These are phyloP conservation scores for Tuber calosporum DNA, from an alignment of 495 filamentous ascomycete genomes.

Conservation along the genomic window DNA sequence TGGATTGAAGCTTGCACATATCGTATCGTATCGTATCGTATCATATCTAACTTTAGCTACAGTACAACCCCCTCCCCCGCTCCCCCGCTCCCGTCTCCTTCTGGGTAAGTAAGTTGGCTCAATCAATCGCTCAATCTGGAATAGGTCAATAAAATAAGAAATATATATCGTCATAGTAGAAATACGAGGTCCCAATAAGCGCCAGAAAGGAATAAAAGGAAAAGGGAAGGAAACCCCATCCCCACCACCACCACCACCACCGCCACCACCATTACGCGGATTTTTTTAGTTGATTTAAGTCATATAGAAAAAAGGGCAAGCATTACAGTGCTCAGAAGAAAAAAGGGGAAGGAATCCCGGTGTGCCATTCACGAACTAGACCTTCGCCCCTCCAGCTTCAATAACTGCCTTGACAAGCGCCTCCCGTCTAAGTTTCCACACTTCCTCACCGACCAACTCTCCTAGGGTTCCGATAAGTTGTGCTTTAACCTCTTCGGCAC, in stretches of 20 bases:
- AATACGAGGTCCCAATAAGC: not conserved
- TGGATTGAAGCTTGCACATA: not conserved
- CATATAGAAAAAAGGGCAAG: not conserved
- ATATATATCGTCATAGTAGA: not conserved
- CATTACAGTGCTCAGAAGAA: not conserved
- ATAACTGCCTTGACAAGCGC: slow-evolving; percentile 21
- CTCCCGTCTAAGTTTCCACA: slow-evolving; percentile 32
- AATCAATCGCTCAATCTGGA: not conserved
- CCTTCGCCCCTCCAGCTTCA: slow-evolving; percentile 21
- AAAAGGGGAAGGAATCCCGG: not conserved
- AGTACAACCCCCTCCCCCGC: not conserved
- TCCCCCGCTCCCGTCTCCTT: not conserved
- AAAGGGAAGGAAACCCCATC: not conserved
- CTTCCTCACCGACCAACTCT: slow-evolving; percentile 33
- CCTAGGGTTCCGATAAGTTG: slow-evolving; percentile 25
- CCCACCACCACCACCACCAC: not conserved
- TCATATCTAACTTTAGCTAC: not conserved
- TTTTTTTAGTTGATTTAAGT: not conserved
- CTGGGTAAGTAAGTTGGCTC: not conserved
- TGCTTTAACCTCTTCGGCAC: slow-evolving; percentile 4
- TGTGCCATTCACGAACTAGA: not conserved
- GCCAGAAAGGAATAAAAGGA: not conserved
- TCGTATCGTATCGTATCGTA: not conserved
- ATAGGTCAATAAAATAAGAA: not conserved
- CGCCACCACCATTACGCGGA: not conserved